phyloP scores from a whole-genome alignment of 1,284 basidiomycete species.

The Chiua sp. region DNA sequence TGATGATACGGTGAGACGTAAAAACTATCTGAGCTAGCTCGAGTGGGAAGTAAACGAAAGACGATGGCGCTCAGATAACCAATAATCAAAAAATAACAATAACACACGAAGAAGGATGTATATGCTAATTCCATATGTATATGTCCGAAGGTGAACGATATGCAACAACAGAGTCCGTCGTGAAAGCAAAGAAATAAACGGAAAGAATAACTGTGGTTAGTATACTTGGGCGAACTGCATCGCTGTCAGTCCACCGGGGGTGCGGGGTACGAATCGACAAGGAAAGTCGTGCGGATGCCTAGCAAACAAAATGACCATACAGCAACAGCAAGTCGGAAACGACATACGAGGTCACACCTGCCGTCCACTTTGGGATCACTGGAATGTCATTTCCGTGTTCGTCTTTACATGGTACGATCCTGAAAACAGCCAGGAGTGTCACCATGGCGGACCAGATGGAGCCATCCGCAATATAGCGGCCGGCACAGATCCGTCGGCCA shows the following conservation, averaged over 20 bases:
- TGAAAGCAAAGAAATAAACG: background rate
- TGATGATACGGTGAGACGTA: background rate
- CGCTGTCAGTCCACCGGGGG: constrained; percentile 16
- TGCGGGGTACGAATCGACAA: constrained; percentile 30
- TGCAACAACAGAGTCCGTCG: background rate
- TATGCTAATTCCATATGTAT: background rate
- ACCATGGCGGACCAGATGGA: constrained; percentile 39
- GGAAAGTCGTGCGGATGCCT: constrained; percentile 34
- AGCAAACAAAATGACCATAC: background rate
- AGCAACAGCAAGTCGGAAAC: no score
- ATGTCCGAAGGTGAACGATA: background rate
- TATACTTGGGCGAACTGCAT: constrained; percentile 26
- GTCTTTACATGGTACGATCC: constrained; percentile 33
- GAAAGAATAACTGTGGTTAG: constrained; percentile 8
- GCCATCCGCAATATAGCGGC: constrained; percentile 38
- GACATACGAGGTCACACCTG: constrained; percentile 35
- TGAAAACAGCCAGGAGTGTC: constrained; percentile 36
- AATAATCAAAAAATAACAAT: background rate
- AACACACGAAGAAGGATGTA: background rate
- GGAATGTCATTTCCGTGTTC: constrained; percentile 31
- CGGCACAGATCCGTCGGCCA: constrained; percentile 38
- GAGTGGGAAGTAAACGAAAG: background rate
- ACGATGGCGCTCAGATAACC: background rate
- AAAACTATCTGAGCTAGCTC: background rate
- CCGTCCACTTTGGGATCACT: constrained; percentile 30